phyloP scores from a whole-genome alignment of 306 rosid species.

The Malus sieversii region DNA sequence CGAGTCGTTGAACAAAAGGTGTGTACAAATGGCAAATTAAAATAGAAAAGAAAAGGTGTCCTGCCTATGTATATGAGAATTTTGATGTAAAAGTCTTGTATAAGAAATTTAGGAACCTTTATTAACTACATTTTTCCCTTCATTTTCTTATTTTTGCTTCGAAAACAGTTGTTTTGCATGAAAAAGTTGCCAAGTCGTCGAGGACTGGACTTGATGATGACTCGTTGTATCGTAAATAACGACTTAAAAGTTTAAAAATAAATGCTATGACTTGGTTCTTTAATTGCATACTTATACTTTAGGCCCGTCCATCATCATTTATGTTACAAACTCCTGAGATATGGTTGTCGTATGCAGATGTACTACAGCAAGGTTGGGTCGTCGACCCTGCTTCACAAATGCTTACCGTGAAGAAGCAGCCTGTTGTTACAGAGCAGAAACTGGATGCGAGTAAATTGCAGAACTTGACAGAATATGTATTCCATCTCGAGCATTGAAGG shows the following conservation, averaged over 20 bases:
- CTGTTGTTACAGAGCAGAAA: slow-evolving; percentile 63
- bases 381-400: slow-evolving; percentile 65
- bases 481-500: slow-evolving; percentile 74
- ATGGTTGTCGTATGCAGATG: slow-evolving; percentile 41
- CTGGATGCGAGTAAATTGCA: slow-evolving; percentile 75
- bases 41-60: background rate
- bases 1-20: background rate
- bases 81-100: background rate
- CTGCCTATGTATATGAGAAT: background rate
- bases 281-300: background rate
- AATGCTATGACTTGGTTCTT: background rate
- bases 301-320: background rate
- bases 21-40: background rate
- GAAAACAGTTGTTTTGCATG: background rate
- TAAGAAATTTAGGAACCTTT: background rate
- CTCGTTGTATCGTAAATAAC: background rate
- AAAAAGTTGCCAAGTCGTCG: background rate
- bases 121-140: background rate
- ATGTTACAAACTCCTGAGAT: background rate
- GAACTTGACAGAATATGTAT: slow-evolving; percentile 84
- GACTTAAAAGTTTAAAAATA: background rate
- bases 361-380: slow-evolving; percentile 61
- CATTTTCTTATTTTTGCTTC: too few species aligned
- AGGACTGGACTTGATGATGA: background rate
- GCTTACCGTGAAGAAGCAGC: slow-evolving; percentile 77